phyloP scores from a whole-genome alignment of 2,329 filamentous ascomycete genomes.

The Sarocladium kiliense region DNA sequence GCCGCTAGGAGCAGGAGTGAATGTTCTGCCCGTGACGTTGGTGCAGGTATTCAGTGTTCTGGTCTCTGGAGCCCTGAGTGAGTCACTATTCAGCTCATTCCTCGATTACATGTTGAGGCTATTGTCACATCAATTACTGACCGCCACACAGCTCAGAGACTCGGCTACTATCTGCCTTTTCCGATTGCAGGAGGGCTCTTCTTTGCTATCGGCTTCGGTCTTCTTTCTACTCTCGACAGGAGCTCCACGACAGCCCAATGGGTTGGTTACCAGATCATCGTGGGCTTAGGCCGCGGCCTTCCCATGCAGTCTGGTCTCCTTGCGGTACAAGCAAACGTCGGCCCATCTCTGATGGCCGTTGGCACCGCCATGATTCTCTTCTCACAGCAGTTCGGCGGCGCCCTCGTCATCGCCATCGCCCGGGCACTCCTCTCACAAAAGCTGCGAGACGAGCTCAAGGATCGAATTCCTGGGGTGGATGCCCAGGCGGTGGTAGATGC shows the following conservation, averaged over 20 bases:
- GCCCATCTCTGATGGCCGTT: conserved; percentile 10
- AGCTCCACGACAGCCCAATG: conserved; percentile 28
- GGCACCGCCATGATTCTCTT: conserved; percentile 20
- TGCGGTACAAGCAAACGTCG: conserved; percentile 12
- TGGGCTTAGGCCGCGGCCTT: conserved; percentile 34
- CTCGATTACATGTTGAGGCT: neutral
- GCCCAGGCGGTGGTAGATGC: conserved; percentile 13
- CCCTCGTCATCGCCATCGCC: conserved; percentile 14
- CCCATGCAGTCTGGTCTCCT: conserved; percentile 29
- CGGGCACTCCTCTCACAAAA: conserved; percentile 16
- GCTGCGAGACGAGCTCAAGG: conserved; percentile 9
- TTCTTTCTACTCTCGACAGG: conserved; percentile 32
- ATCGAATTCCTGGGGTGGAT: conserved; percentile 10
- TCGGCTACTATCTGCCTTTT: conserved; percentile 16
- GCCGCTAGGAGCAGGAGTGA: conserved; percentile 31
- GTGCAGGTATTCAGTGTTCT: conserved; percentile 30
- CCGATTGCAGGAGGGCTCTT: conserved; percentile 30
- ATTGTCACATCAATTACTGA: neutral
- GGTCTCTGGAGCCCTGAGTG: conserved; percentile 26
- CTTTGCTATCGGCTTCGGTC: conserved; percentile 28
- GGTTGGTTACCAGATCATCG: conserved; percentile 44
- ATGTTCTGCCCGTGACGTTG: conserved; percentile 35
- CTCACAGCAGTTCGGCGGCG: conserved; percentile 37
- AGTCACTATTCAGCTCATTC: conserved; percentile 18
- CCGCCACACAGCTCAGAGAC: conserved; percentile 15